Evolutionary conservation across 2,329 filamentous ascomycete genomes (phyloP).

Genomic region (Alternaria brassicicola): DNA sequence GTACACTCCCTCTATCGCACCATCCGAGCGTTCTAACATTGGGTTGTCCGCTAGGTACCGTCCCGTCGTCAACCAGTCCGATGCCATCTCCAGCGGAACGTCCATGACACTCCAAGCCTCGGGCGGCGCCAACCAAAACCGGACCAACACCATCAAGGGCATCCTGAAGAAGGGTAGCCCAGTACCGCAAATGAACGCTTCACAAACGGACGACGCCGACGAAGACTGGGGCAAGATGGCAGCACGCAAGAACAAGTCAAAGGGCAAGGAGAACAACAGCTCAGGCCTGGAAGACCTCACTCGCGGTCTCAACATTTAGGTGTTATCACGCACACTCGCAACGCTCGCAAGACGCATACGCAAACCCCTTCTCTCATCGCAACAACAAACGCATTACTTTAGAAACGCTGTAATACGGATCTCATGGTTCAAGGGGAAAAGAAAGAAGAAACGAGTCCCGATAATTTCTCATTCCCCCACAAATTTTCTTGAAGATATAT

Average conservation of each 20-base stretch:
- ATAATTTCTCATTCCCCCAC: background rate
- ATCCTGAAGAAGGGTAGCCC: constrained; percentile 39
- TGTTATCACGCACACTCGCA: constrained; percentile 5
- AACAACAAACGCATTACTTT: constrained; percentile 11
- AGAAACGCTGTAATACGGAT: constrained; percentile 2
- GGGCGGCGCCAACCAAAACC: constrained; percentile 27
- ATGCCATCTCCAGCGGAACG: constrained; percentile 37
- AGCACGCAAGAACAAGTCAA: constrained; percentile 36
- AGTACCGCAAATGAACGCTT: constrained; percentile 15
- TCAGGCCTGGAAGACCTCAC: constrained; percentile 35
- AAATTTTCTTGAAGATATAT: constrained; percentile 7
- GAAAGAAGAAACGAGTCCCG: constrained; percentile 2
- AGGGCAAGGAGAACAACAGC: constrained; percentile 24
- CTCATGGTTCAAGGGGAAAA: constrained; percentile 10
- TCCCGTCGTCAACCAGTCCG: constrained; percentile 69
- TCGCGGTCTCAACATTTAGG: constrained; percentile 33
- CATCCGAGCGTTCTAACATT: constrained; percentile 92
- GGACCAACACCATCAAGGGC: constrained; percentile 36
- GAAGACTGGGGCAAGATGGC: constrained; percentile 45
- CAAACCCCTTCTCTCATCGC: background rate
- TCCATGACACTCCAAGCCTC: constrained; percentile 44
- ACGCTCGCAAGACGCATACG: constrained; percentile 7
- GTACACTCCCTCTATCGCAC: constrained; percentile 91
- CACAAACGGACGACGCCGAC: constrained; percentile 40
- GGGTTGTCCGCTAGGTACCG: constrained; percentile 89